A percentile compares a stretch with the other conserved stretches of the same genome.
Evolutionary conservation across 2,329 filamentous ascomycete genomes (phyloP).

Genomic region (Colletotrichum melonis): DNA sequence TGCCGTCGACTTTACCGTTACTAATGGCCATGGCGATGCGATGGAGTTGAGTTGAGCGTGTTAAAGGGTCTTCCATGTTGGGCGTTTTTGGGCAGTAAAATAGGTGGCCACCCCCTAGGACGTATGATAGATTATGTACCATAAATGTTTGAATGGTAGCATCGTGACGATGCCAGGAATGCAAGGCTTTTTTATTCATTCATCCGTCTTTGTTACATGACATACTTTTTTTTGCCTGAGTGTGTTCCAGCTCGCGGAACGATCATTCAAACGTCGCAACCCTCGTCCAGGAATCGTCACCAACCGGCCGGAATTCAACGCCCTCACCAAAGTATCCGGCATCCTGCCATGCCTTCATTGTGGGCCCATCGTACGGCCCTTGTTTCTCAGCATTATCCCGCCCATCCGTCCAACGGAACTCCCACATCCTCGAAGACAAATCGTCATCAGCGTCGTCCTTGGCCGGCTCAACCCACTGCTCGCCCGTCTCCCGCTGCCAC

Average conservation of each 20-base stretch:
- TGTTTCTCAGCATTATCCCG: slow-evolving; percentile 82
- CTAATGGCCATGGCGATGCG: slow-evolving; percentile 64
- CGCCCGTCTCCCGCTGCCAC: slow-evolving; percentile 86
- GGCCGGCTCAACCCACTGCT: slow-evolving; percentile 77
- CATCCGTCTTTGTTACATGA: background rate
- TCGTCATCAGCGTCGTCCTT: slow-evolving; percentile 45
- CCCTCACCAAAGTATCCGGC: slow-evolving; percentile 94
- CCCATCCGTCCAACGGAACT: slow-evolving; percentile 92
- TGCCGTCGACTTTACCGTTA: slow-evolving; percentile 74
- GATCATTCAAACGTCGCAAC: slow-evolving; percentile 57
- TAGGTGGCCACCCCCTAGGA: slow-evolving; percentile 26
- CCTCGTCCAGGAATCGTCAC: slow-evolving; percentile 66
- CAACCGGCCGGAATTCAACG: slow-evolving; percentile 78
- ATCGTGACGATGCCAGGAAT: slow-evolving; percentile 29
- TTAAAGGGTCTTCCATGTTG: slow-evolving; percentile 19
- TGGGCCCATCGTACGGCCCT: slow-evolving; percentile 85
- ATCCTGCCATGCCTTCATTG: slow-evolving; percentile 91
- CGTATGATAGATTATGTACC: slow-evolving; percentile 37
- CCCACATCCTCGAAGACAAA: slow-evolving; percentile 70
- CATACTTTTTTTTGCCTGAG: background rate
- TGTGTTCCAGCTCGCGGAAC: background rate
- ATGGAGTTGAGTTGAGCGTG: slow-evolving; percentile 57
- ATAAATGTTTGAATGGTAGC: slow-evolving; percentile 31
- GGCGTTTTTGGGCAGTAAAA: slow-evolving; percentile 35
- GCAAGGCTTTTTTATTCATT: slow-evolving; percentile 26